Conservation (phyloP, 2,329 filamentous ascomycete species). For the Stemphylium lycopersici region DNA sequence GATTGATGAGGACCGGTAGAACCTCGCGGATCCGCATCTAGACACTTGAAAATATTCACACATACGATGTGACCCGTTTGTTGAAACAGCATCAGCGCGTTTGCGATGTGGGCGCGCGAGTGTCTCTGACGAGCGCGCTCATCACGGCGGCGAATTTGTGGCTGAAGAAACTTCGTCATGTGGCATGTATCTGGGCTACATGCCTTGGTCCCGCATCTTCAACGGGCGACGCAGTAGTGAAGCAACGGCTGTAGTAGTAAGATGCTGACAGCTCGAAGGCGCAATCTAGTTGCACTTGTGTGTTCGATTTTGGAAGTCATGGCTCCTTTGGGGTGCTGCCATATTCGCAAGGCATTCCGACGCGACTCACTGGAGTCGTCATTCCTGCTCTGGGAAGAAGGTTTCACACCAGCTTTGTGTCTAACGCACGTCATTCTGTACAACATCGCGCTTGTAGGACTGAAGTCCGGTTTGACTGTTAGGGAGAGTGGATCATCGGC, state of each 20-base stretch:
- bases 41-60: neutral
- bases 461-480: neutral
- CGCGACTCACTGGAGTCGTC: constrained; percentile 5
- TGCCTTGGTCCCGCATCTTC: neutral
- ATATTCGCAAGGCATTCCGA: constrained; percentile 2
- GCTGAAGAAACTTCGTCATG: constrained; percentile 3
- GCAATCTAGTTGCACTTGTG: neutral
- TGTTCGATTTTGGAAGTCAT: neutral
- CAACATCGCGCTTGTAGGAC: constrained; percentile 4
- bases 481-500: neutral
- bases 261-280: constrained; percentile 4
- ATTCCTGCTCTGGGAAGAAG: constrained; percentile 5
- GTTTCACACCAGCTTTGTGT: constrained; percentile 4
- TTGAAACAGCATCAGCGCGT: constrained; percentile 4
- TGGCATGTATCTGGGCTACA: constrained; percentile 5
- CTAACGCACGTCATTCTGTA: constrained; percentile 14
- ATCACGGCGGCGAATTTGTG: neutral
- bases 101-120: neutral
- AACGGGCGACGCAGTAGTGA: constrained; percentile 8
- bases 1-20: neutral
- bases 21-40: constrained; percentile 4
- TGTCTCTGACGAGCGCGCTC: constrained; percentile 3
- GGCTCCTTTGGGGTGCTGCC: neutral
- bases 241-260: constrained; percentile 9
- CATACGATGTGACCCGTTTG: neutral